Evolutionary conservation across 2,329 filamentous ascomycete genomes (phyloP), one percentile per base, ranked within the genome.

Genomic region (Hirsutella thompsonii): DNA sequence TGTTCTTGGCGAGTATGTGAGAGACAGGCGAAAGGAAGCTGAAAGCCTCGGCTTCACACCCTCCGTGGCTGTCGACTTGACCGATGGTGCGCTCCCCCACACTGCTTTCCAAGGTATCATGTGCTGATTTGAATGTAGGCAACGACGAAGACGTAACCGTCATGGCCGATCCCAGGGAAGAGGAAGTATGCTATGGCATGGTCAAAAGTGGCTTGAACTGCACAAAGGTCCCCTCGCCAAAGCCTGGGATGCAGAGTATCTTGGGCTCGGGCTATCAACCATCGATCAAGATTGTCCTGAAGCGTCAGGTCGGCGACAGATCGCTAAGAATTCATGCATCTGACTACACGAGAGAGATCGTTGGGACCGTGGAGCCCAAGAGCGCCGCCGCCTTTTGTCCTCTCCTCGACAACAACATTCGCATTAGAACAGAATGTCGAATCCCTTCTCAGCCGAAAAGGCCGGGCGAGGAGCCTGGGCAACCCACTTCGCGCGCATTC

Each of bases 131-230:
- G 69, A 46, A 35, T 23, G n/a, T 8, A 55, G 53, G 53, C 23
- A 53, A 53, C 48, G 79, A 83, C 35, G 74, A 78, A 20, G 75
- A 82, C 9, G 53, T 77, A 4, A 60, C 72, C 18, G 64, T 78
- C 29, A 58, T 79, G 13, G 69, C 71, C 34, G 72, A 83, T 42
- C 69, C 76, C 23, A 72, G 68, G 37, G 71, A 79, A 18, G 76
- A 85, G 54, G 78, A 86, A 52, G 81, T 93, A 3, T 93, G 86
- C 60, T 88, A 84, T 53, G 87, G 87, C 34, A 82, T 83, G 61
- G 61, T 93, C 18, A 79, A 86, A 41, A 72, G 79, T 2, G 74
- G 66, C 41, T 66, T 92, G 34, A 77, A 80, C 47, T 82, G 81
- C 45, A 71, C 76, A 51, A 64, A 68, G 29, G 76, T 90, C 2